Conservation (phyloP, 805 yeast genomes). For the Starmerella apis region DNA sequence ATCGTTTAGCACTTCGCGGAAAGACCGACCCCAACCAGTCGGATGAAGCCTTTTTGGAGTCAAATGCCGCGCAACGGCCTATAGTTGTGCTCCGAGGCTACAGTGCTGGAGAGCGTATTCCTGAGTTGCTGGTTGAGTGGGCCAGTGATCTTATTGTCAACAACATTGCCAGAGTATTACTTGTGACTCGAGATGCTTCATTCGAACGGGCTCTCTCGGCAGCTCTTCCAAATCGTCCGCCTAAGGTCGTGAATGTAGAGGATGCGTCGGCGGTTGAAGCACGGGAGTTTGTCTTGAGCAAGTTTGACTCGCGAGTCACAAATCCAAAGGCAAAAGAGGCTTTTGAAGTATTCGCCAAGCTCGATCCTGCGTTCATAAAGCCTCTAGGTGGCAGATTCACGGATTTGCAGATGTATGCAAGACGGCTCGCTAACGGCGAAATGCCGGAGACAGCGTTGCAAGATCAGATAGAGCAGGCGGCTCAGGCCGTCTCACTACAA, state of each 20-base stretch:
- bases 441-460: constrained; percentile 60
- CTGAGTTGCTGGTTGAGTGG: constrained; percentile 77
- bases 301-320: constrained; percentile 5
- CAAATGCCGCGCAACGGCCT: constrained; percentile 23
- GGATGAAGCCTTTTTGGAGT: constrained; percentile 18
- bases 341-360: constrained; percentile 23
- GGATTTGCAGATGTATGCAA: constrained; percentile 78
- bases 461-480: constrained; percentile 74
- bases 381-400: constrained; percentile 93
- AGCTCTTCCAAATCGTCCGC: constrained; percentile 77
- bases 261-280: constrained; percentile 75
- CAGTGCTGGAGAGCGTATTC: constrained; percentile 35
- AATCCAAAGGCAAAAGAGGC: constrained; percentile 6
- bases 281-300: constrained; percentile 49
- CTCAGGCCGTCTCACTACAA: constrained; percentile 78
- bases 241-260: constrained; percentile 59
- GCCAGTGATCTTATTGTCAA: constrained; percentile 63
- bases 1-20: constrained; percentile 43
- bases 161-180: constrained; percentile 81
- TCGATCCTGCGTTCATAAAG: constrained; percentile 33
- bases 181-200: constrained; percentile 73
- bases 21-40: constrained; percentile 26
- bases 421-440: constrained; percentile 85
- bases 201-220: constrained; percentile 55
- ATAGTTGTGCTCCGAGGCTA: constrained; percentile 20